Conservation (phyloP, 768 basidiomycete species). For the Psilocybe subaeruginosa region DNA sequence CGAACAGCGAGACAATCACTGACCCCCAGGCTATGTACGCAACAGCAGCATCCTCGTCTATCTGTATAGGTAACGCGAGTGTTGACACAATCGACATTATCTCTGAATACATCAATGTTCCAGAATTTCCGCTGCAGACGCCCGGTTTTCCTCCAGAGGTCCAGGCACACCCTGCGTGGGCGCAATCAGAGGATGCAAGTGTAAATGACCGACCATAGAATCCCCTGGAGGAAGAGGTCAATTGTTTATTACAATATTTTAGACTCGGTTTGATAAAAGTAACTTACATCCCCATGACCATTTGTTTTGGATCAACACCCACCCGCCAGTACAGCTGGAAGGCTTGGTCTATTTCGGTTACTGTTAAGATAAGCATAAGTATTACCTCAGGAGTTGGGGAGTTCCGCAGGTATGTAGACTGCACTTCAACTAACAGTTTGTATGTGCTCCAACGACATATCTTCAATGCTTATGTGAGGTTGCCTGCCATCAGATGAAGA, state of each 20-base stretch:
- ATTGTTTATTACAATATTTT: no score
- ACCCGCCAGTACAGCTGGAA: conserved; percentile 25
- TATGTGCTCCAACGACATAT: no score
- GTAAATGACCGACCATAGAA: conserved; percentile 18
- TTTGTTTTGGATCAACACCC: conserved; percentile 23
- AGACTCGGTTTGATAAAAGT: conserved; percentile 24
- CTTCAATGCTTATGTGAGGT: no score
- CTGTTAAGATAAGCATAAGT: no score
- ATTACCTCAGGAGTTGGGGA: no score
- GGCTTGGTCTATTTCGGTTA: conserved; percentile 28
- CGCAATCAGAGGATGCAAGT: conserved; percentile 21
- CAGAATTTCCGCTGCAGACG: conserved; percentile 12
- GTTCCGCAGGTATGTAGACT: no score
- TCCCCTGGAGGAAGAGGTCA: no score
- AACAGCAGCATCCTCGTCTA: conserved; percentile 26
- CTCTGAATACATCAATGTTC: conserved; percentile 18
- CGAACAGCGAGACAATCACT: no score
- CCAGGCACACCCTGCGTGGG: conserved; percentile 22
- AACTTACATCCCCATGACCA: conserved; percentile 23
- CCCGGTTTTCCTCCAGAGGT: conserved; percentile 19
- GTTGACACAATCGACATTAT: conserved; percentile 18
- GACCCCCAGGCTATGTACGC: conserved; percentile 24
- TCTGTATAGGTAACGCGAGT: conserved; percentile 2
- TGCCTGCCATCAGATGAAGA: no score
- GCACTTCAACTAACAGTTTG: no score